These are phyloP conservation scores for Mycena filopes DNA, from an alignment of 768 basidiomycete species.

Conservation along the genomic window DNA sequence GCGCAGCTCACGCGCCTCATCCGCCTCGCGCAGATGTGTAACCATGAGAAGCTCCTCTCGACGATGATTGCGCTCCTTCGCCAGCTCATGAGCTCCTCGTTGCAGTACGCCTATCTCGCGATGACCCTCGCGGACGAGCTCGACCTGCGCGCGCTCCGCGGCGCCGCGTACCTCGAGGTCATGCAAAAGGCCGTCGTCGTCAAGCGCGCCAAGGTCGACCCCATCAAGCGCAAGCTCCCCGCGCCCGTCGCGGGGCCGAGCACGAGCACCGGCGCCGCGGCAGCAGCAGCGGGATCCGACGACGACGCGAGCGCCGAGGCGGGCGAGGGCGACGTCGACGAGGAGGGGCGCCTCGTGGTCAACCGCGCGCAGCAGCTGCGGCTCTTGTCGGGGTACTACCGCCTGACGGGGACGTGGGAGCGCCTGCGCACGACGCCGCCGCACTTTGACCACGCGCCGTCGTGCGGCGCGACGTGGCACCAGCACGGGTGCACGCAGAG, in stretches of 20 bases:
- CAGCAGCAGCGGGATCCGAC: slow-evolving; percentile 2
- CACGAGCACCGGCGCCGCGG: slow-evolving; percentile 5
- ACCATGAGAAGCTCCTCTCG: slow-evolving; percentile 66
- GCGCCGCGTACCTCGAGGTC: slow-evolving; percentile 78
- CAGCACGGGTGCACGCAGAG: slow-evolving; percentile 77
- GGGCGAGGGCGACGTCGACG: slow-evolving; percentile 49
- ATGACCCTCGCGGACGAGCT: slow-evolving; percentile 82
- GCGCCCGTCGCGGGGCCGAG: slow-evolving; percentile 17
- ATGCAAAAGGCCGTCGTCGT: slow-evolving; percentile 69
- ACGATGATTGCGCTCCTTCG: slow-evolving; percentile 69
- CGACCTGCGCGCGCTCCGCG: slow-evolving; percentile 65
- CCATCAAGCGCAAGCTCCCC: slow-evolving; percentile 34
- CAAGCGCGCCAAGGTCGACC: slow-evolving; percentile 46
- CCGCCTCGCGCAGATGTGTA: slow-evolving; percentile 74
- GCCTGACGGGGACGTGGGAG: slow-evolving; percentile 76
- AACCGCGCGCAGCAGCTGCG: slow-evolving; percentile 70
- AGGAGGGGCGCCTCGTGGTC: slow-evolving; percentile 61
- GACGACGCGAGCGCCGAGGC: slow-evolving; percentile 8
- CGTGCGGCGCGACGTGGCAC: slow-evolving; percentile 77
- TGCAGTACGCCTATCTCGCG: slow-evolving; percentile 77
- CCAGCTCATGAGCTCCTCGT: slow-evolving; percentile 69
- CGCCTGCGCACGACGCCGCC: slow-evolving; percentile 65
- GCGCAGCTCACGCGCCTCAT: slow-evolving; percentile 69
- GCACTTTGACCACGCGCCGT: slow-evolving; percentile 70
- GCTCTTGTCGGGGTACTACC: slow-evolving; percentile 75